Conservation (phyloP, 1,284 basidiomycete species). For the Polyporus tsugae region DNA sequence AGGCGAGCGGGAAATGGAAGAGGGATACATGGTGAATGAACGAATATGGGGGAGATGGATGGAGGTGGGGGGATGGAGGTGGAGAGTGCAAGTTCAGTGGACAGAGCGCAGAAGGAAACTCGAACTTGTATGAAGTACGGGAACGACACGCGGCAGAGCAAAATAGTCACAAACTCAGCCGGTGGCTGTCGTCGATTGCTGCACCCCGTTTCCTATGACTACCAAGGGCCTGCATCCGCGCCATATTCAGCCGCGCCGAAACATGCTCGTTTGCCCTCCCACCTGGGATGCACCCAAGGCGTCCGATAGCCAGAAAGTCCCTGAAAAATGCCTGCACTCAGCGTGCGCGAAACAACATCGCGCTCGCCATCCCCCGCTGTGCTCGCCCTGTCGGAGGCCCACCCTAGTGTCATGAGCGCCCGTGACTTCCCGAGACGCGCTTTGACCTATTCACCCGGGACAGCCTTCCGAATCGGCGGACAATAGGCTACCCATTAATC, state of each 20-base stretch:
- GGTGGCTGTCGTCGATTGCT: not conserved
- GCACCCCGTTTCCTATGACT: not conserved
- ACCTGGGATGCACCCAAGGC: not conserved
- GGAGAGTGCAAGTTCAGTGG: not conserved
- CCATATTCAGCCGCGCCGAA: not conserved
- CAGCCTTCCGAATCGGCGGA: not conserved
- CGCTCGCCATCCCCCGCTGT: not conserved
- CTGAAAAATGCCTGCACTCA: not conserved
- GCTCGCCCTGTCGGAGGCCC: not conserved
- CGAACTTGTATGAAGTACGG: not conserved
- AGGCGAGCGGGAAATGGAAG: no score
- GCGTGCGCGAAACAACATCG: not conserved
- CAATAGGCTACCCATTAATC: not conserved
- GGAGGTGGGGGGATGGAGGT: not conserved
- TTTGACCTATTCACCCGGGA: not conserved
- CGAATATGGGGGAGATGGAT: no score
- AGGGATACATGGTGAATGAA: no score
- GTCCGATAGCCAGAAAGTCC: not conserved
- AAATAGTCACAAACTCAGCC: not conserved
- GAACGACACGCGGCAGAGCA: not conserved
- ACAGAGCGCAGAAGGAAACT: not conserved
- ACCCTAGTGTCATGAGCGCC: not conserved
- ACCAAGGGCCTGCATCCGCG: not conserved
- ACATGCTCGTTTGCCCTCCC: not conserved
- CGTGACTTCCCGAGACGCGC: not conserved